Base-by-base conservation (phyloP, 352 stramenopile species). In the Globisporangium recalcitrans region DNA sequence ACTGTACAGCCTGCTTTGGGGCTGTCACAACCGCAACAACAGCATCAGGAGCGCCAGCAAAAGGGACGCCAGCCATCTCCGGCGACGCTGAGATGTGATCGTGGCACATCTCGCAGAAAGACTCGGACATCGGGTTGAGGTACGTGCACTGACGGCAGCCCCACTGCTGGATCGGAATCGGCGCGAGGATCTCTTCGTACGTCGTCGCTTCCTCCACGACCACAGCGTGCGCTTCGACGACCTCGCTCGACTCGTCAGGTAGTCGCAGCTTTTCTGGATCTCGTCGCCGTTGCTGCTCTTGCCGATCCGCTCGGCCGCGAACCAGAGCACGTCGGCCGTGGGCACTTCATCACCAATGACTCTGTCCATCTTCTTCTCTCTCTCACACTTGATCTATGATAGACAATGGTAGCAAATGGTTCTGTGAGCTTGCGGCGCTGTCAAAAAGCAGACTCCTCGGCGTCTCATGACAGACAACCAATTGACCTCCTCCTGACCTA, bases 71-170 rank as follows among this genome's bases (percentile, higher is more conserved):
- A 22, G 46, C n/a, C 40, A 38, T 60, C 16, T 62, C 24, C 2
- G 51, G n/a, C 9, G 60, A 53, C 4, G 44, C 14, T 1, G 74
- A 89, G 19, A 84, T 78, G 56, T 87, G 80, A 16, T 72, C 74
- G 16, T 72, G 62, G 42, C 80, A 89, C 65, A 89, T 75, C 26
- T 82, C 76, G 14, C 80, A 89, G 64, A 87, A 89, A 1, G 78
- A 74, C n/a, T 73, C 70, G 27, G 65, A 73, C 53, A 85, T 73
- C n/a, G 72, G 32, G 52, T 89, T 89, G 13, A 75, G 36, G 56
- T 70, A 89, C 6, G 80, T 87, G 63, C 80, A 87, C 58, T 84
- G n/a, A 51, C 68, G n/a, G 55, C 57, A 38, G 42, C 3, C 14
- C 46, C 38, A 53, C 27, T 58, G 51, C 27, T n/a, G 22, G 22